These are phyloP conservation scores for Amylocystis lapponica DNA, from an alignment of 768 basidiomycete genomes.

Conservation along the genomic window DNA sequence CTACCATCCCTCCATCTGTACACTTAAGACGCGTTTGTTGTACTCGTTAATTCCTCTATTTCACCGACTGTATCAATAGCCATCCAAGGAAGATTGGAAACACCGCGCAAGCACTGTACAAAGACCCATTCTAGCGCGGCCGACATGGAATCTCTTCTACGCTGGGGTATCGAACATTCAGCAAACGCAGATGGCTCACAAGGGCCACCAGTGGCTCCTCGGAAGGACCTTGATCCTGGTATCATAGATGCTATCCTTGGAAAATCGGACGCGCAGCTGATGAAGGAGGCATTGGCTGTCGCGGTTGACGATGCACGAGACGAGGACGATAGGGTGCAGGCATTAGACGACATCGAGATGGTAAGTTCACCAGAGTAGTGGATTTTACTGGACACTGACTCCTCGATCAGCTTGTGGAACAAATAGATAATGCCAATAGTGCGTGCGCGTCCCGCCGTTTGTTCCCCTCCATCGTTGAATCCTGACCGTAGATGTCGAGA, in stretches of 20 bases:
- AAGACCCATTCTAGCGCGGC: too few species aligned
- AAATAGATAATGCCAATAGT: slow-evolving; percentile 91
- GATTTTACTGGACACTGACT: not conserved
- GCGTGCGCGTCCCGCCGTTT: slow-evolving; percentile 6
- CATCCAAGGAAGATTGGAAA: too few species aligned
- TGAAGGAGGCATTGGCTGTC: slow-evolving; percentile 72
- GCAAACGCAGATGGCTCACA: slow-evolving; percentile 26
- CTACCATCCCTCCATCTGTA: too few species aligned
- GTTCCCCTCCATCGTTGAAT: not conserved
- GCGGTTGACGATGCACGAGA: slow-evolving; percentile 51
- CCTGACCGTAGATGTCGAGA: slow-evolving; percentile 54
- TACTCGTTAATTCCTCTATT: too few species aligned
- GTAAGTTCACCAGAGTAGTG: slow-evolving; percentile 32
- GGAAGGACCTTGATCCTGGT: slow-evolving; percentile 67
- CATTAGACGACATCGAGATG: slow-evolving; percentile 87
- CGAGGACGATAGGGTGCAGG: slow-evolving; percentile 56
- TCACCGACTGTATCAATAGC: too few species aligned
- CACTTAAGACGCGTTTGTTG: too few species aligned
- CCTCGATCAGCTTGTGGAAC: slow-evolving; percentile 65
- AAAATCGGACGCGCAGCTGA: slow-evolving; percentile 72
- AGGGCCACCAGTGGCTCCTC: slow-evolving; percentile 26
- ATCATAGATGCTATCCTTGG: slow-evolving; percentile 84
- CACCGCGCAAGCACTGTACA: too few species aligned
- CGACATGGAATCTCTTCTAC: slow-evolving; percentile 68
- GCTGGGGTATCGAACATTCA: slow-evolving; percentile 80